phyloP scores from a whole-genome alignment of 139 green algal genomes.

The Dunaliella primolecta region DNA sequence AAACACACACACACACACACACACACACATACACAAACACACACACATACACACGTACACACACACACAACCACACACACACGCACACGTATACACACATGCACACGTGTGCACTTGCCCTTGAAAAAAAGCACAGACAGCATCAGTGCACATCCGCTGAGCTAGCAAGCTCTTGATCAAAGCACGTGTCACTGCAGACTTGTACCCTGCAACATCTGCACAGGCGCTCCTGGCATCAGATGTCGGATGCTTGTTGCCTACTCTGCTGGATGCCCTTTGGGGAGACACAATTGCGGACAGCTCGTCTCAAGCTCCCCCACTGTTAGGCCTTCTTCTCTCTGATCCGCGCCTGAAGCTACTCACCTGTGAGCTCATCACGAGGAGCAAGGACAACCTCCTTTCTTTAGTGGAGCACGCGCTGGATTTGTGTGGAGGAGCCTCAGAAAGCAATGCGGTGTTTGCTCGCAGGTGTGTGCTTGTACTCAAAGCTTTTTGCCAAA shows the following conservation, averaged over 20 bases:
- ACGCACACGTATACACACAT: not conserved
- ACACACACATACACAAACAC: not conserved
- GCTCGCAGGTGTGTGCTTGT: not conserved
- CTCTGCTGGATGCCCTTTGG: not conserved
- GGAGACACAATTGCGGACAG: not conserved
- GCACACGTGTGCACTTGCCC: too few relatives aligned
- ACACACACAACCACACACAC: not conserved
- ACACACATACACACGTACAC: not conserved
- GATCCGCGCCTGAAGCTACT: not conserved
- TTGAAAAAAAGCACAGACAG: too few relatives aligned
- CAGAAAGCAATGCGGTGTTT: not conserved
- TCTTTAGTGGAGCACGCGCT: not conserved
- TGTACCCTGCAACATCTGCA: too few relatives aligned
- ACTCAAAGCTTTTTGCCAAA: too few relatives aligned
- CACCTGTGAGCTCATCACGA: not conserved
- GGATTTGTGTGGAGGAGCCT: not conserved
- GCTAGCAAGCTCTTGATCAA: too few relatives aligned
- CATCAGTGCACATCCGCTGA: too few relatives aligned
- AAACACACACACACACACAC: not conserved
- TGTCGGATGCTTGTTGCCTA: not conserved
- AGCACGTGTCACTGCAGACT: too few relatives aligned
- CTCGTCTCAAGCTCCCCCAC: too few relatives aligned
- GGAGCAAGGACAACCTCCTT: not conserved
- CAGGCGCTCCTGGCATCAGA: not conserved
- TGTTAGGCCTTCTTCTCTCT: not conserved